These are phyloP conservation scores for Earliella scabrosa DNA, from an alignment of 1,284 basidiomycete species.

Conservation along the genomic window DNA sequence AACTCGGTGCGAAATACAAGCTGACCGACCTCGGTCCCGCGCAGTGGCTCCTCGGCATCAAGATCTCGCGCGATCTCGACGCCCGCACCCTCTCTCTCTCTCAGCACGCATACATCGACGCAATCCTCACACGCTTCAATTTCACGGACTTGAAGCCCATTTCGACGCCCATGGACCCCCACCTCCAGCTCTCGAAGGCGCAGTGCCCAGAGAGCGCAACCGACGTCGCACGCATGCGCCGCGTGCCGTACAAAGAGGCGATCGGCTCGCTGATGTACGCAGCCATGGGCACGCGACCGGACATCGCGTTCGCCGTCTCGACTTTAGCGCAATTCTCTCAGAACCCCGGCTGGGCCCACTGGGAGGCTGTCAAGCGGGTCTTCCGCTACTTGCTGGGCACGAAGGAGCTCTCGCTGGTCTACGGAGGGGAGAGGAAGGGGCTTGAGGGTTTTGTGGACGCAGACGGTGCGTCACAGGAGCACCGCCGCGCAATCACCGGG, in stretches of 20 bases:
- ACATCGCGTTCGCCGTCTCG: conserved; percentile 13
- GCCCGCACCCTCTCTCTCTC: conserved; percentile 29
- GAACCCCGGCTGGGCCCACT: conserved; percentile 24
- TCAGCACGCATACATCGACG: conserved; percentile 29
- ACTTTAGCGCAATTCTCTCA: conserved; percentile 4
- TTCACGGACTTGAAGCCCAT: conserved; percentile 29
- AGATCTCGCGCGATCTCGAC: conserved; percentile 32
- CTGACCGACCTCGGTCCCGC: conserved; percentile 37
- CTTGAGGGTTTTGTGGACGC: conserved; percentile 7
- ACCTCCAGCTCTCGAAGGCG: conserved; percentile 14
- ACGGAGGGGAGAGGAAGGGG: background rate
- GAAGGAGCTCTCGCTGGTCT: background rate
- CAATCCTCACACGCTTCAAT: conserved; percentile 30
- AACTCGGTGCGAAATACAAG: conserved; percentile 28
- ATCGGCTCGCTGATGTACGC: no score
- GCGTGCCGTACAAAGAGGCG: no score
- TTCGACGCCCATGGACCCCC: conserved; percentile 1
- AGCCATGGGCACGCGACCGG: no score
- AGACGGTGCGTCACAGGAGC: no score
- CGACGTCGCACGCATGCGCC: conserved; percentile 7
- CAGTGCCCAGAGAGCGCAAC: conserved; percentile 14
- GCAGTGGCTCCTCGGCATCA: conserved; percentile 37
- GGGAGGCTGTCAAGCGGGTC: conserved; percentile 22
- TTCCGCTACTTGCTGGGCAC: conserved; percentile 22
- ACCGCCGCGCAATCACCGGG: no score